These are phyloP conservation scores for Fusarium armeniacum DNA, from an alignment of 2,329 filamentous ascomycete genomes.

Conservation along the genomic window DNA sequence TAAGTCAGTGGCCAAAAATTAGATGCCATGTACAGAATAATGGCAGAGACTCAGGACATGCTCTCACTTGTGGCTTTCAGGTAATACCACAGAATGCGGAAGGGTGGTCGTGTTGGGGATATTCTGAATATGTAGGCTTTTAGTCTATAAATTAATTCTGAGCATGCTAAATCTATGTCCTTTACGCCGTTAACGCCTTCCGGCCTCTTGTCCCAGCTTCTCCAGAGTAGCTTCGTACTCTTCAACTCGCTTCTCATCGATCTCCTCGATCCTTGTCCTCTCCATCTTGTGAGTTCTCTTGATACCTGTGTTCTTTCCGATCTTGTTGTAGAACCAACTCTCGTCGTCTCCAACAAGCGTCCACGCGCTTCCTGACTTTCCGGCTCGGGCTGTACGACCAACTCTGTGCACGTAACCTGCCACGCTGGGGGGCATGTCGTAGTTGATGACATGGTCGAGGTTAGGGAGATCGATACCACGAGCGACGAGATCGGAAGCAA, in stretches of 20 bases:
- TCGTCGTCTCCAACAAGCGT: conserved; percentile 87
- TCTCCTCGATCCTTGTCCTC: conserved; percentile 63
- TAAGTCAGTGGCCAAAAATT: not conserved
- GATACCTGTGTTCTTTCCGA: conserved; percentile 72
- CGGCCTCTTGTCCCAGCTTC: conserved; percentile 73
- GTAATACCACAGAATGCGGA: not conserved
- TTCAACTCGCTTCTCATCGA: conserved; percentile 62
- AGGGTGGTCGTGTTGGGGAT: not conserved
- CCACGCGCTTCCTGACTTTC: conserved; percentile 82
- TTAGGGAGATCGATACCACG: conserved; percentile 87
- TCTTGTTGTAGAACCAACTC: conserved; percentile 92
- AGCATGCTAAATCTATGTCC: not conserved
- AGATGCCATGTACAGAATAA: not conserved
- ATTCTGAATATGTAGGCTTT: not conserved
- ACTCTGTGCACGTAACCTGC: conserved; percentile 92
- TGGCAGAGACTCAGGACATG: too few relatives aligned
- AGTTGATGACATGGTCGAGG: conserved; percentile 90
- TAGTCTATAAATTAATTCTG: conserved; percentile 4
- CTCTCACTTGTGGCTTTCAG: not conserved
- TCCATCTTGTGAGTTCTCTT: conserved; percentile 62
- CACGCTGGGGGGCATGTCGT: conserved; percentile 86
- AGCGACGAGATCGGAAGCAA: conserved; percentile 93
- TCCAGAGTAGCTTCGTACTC: conserved; percentile 71
- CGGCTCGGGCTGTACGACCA: conserved; percentile 89
- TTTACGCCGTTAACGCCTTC: conserved; percentile 38